phyloP scores from a whole-genome alignment of 2,329 filamentous ascomycete species.

The Aspergillus fijiensis region DNA sequence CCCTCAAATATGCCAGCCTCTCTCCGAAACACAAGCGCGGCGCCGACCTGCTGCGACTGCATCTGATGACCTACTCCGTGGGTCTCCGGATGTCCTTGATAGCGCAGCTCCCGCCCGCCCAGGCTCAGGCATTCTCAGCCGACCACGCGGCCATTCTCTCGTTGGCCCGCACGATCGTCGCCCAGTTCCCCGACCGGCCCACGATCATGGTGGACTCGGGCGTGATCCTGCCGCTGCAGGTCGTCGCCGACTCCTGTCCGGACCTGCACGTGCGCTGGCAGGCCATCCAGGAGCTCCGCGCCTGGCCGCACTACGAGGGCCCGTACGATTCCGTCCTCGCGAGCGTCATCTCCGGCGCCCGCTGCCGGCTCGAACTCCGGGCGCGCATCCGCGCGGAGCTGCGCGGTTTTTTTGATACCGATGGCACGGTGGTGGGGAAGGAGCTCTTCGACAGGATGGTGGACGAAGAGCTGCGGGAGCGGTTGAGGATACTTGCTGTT shows the following conservation, averaged over 20 bases:
- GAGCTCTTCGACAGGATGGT: not conserved
- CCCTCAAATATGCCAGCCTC: not conserved
- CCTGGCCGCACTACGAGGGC: not conserved
- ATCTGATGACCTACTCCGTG: not conserved
- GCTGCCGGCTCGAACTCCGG: not conserved
- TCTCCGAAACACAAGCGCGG: not conserved
- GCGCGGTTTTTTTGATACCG: not conserved
- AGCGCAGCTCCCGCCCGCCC: not conserved
- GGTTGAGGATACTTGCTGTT: not conserved
- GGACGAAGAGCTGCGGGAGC: not conserved
- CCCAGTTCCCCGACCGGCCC: not conserved
- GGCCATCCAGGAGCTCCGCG: not conserved
- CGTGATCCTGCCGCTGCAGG: not conserved
- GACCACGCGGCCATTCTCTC: not conserved
- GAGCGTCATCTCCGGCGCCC: not conserved
- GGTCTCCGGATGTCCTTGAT: not conserved
- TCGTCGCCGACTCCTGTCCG: not conserved
- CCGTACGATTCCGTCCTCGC: not conserved
- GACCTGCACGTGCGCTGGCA: not conserved
- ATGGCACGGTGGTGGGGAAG: too few species aligned
- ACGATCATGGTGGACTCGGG: not conserved
- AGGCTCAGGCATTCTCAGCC: not conserved
- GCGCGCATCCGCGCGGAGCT: not conserved
- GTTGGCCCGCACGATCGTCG: not conserved
- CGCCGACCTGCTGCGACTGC: not conserved